Base-by-base conservation (phyloP, 805 yeast species). In the Sungouiozyma intestinalis region DNA sequence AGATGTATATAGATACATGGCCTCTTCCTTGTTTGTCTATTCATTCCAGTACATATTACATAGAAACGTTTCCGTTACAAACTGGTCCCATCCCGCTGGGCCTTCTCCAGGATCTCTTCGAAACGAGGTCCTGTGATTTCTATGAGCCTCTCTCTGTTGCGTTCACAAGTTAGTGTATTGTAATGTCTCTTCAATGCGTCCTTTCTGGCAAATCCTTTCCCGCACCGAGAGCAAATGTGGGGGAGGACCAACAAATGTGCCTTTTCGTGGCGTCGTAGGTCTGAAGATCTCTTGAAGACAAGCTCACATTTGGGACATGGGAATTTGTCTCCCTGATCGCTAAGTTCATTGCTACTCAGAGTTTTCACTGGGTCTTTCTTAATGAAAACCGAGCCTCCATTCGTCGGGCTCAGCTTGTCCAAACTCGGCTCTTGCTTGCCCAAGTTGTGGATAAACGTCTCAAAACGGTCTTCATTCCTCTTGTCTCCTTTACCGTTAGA, bases 201-300 rank as follows among this genome's bases (percentile, higher is more conserved):
- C 52, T 81, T 81, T 39, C 92, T 65, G 1, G 90, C 88, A 68
- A 83, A 83, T 0, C 90, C 87, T 55, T 82, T 83, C 27, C 84
- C 85, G 64, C 92, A 83, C 21, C 69, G 62, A 3, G 77, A 74
- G 60, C 92, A 83, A 40, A 81, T 75, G 56, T 83, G 81, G 1
- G 90, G 88, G 4, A 84, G 74, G 3, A 80, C 74, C 21, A 77
- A 48, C 36, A 81, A 62, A 62, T 83, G 92, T 33, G 78, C 83
- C 53, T 81, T 77, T 51, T 78, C 83, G 56, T 82, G 90, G 42
- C 90, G 68, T 56, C 81, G 78, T 48, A 81, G 66, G 60, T 81
- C 88, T 3, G 80, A 72, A 1, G 83, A 74, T 31, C 90, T 66
- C 38, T 79, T 67, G 58, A 82, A 82, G 31, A 76, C 68, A 64